Conservation (phyloP, 805 yeast genomes). For the Wickerhamomyces bisporus region DNA sequence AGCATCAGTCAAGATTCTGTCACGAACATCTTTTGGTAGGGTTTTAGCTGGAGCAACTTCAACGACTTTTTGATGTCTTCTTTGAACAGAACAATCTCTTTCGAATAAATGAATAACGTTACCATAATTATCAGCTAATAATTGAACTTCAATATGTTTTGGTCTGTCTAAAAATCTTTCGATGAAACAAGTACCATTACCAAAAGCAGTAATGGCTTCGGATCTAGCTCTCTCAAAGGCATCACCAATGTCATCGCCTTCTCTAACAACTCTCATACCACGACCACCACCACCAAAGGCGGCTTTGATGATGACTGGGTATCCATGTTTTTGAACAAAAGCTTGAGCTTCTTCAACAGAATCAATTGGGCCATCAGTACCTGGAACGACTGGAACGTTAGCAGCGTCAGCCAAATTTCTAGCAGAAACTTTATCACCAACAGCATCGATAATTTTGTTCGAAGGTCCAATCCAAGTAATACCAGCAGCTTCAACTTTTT, state of each 20-base stretch:
- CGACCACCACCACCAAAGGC: conserved; percentile 99
- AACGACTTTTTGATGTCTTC: conserved; percentile 98
- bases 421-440: conserved; percentile 96
- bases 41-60: conserved; percentile 98
- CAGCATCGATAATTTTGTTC: conserved; percentile 80
- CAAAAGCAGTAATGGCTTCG: conserved; percentile 94
- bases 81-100: conserved; percentile 99
- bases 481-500: conserved; percentile 84
- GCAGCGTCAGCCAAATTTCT: conserved; percentile 78
- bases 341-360: conserved; percentile 67
- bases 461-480: conserved; percentile 97
- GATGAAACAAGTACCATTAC: conserved; percentile 96
- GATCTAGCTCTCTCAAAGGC: conserved; percentile 92
- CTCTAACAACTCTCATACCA: conserved; percentile 98
- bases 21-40: conserved; percentile 75
- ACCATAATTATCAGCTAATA: conserved; percentile 89
- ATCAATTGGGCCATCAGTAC: conserved; percentile 96
- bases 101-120: conserved; percentile 94
- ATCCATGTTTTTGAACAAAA: conserved; percentile 83
- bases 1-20: conserved; percentile 91
- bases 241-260: conserved; percentile 88
- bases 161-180: conserved; percentile 94
- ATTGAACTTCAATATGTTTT: conserved; percentile 96
- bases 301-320: conserved; percentile 95
- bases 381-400: conserved; percentile 92